Percentiles rank a stretch among this genome's conserved stretches.
Conservation (phyloP, 305 asterid species). For the Fraxinus floribunda region DNA sequence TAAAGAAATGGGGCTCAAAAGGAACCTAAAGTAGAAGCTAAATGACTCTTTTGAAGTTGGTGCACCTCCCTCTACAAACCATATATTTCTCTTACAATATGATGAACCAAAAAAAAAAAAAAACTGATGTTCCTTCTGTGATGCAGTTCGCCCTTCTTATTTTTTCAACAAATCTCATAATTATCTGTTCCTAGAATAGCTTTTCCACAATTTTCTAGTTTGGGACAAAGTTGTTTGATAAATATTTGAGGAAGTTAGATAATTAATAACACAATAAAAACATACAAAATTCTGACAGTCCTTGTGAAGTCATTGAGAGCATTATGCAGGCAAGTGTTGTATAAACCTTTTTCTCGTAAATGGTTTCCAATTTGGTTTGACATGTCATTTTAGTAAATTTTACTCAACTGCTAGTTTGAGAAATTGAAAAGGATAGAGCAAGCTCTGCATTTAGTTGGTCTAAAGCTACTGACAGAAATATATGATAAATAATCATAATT, state of each 20-base stretch:
- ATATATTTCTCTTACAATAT: background rate
- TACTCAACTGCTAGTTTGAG: background rate
- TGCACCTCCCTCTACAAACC: background rate
- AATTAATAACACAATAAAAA: background rate
- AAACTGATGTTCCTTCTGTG: background rate
- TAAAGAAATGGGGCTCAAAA: background rate
- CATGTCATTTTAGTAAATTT: conserved; percentile 11
- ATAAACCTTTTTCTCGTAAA: background rate
- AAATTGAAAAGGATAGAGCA: background rate
- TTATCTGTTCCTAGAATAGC: background rate
- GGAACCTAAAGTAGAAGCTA: background rate
- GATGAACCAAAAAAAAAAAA: background rate
- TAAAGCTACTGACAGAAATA: conserved; percentile 11
- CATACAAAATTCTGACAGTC: background rate
- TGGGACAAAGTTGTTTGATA: background rate
- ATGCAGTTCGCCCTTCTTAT: background rate
- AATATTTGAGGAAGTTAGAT: background rate
- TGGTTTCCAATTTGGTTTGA: conserved; percentile 4
- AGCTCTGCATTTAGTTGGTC: conserved; percentile 12
- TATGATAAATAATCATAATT: conserved; percentile 18
- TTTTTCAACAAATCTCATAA: background rate
- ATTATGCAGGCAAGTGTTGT: background rate
- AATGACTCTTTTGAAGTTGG: background rate
- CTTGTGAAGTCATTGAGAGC: background rate
- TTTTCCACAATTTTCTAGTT: background rate